Conservation (phyloP, 495 filamentous ascomycete genomes). For the Aspergillus incahuasiensis region DNA sequence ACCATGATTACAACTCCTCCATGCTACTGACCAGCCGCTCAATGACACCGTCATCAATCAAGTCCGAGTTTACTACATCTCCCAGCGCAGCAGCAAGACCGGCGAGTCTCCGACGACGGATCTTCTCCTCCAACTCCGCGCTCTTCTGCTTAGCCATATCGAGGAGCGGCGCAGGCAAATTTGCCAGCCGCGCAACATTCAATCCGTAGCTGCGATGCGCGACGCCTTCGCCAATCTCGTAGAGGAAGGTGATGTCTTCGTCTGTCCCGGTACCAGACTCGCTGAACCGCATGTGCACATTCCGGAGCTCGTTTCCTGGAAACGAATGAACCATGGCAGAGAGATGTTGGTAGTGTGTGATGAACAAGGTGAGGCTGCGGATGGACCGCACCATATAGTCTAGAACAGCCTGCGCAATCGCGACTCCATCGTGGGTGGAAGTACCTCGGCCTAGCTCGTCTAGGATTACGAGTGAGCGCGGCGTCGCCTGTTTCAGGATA, state of each 20-base stretch:
- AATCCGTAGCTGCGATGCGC: slow-evolving; percentile 92
- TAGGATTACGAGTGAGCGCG: slow-evolving; percentile 78
- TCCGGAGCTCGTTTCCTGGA: slow-evolving; percentile 54
- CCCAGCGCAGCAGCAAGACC: slow-evolving; percentile 39
- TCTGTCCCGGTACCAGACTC: slow-evolving; percentile 42
- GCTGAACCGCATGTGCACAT: slow-evolving; percentile 81
- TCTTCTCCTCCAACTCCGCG: slow-evolving; percentile 69
- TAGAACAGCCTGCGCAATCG: slow-evolving; percentile 90
- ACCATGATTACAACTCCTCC: slow-evolving; percentile 32
- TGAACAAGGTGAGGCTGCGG: slow-evolving; percentile 79
- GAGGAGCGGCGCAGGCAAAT: slow-evolving; percentile 69
- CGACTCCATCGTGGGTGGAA: slow-evolving; percentile 90
- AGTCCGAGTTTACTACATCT: slow-evolving; percentile 34
- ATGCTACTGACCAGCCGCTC: slow-evolving; percentile 33
- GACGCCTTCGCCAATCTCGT: slow-evolving; percentile 79
- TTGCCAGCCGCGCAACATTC: slow-evolving; percentile 86
- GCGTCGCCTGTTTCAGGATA: slow-evolving; percentile 83
- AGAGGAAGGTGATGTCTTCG: slow-evolving; percentile 72
- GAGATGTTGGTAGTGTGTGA: slow-evolving; percentile 93
- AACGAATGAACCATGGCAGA: slow-evolving; percentile 66
- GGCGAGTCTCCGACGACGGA: slow-evolving; percentile 53
- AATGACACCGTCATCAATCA: slow-evolving; percentile 24
- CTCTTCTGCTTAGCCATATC: slow-evolving; percentile 77
- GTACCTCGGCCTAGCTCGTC: slow-evolving; percentile 94
- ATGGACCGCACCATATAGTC: slow-evolving; percentile 73